These are phyloP conservation scores for Thermomyces lanuginosus DNA, from an alignment of 2,329 filamentous ascomycete genomes.

Conservation along the genomic window DNA sequence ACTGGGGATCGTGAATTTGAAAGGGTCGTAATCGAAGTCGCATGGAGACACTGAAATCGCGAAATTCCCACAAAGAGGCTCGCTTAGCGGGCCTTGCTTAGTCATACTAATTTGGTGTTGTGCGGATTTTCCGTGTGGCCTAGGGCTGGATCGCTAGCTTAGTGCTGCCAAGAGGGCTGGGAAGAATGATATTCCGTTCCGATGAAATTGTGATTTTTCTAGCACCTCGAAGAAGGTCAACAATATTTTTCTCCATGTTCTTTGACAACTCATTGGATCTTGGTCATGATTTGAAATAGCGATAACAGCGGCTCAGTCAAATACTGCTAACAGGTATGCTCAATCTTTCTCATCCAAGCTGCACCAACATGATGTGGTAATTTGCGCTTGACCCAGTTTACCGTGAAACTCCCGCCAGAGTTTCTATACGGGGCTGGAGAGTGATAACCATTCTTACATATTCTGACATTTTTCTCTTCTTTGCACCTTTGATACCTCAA, in stretches of 20 bases:
- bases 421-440: constrained; percentile 54
- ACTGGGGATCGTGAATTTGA: constrained; percentile 25
- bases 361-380: constrained; percentile 69
- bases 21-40: constrained; percentile 24
- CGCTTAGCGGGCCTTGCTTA: constrained; percentile 25
- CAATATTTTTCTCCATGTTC: constrained; percentile 10
- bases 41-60: constrained; percentile 18
- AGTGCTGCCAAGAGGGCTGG: constrained; percentile 4
- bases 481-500: neutral
- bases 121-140: constrained; percentile 12
- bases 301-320: neutral
- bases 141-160: constrained; percentile 17
- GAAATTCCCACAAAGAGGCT: constrained; percentile 28
- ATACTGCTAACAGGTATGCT: constrained; percentile 9
- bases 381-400: constrained; percentile 92
- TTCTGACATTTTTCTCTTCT: constrained; percentile 49
- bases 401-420: constrained; percentile 85
- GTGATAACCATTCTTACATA: constrained; percentile 99
- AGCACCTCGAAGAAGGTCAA: neutral
- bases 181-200: constrained; percentile 7
- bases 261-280: too few species aligned
- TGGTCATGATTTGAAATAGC: constrained; percentile 1
- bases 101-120: too few species aligned
- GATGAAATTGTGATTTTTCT: constrained; percentile 11
- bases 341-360: constrained; percentile 5